These are phyloP conservation scores for Trypanosoma avium DNA, from an alignment of 208 protist genomes.

Conservation along the genomic window DNA sequence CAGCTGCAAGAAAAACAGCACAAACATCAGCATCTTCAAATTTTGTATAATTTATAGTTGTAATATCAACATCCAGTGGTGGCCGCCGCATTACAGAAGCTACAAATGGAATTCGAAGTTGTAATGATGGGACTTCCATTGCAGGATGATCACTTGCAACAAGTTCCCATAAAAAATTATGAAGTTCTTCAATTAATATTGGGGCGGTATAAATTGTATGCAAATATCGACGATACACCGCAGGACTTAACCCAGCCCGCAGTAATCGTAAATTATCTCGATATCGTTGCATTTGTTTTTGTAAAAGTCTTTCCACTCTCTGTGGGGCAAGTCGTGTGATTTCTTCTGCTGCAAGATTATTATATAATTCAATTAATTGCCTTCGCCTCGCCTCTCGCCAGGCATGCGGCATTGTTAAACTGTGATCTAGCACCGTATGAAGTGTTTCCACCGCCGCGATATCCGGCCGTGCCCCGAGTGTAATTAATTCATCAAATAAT, in stretches of 20 bases:
- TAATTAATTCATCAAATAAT: slow-evolving; percentile 78
- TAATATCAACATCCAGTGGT: background rate
- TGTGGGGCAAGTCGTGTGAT: slow-evolving; percentile 63
- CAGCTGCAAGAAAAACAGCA: slow-evolving; percentile 68
- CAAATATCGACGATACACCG: slow-evolving; percentile 74
- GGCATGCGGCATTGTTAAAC: slow-evolving; percentile 59
- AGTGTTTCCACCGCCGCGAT: slow-evolving; percentile 78
- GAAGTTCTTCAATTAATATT: slow-evolving; percentile 61
- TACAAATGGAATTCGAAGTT: slow-evolving; percentile 75
- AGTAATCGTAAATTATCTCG: slow-evolving; percentile 70
- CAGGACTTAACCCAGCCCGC: slow-evolving; percentile 52
- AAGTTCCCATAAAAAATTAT: slow-evolving; percentile 88
- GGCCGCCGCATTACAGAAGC: slow-evolving; percentile 68
- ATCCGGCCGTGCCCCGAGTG: slow-evolving; percentile 75
- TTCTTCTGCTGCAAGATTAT: slow-evolving; percentile 69
- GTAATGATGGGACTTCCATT: slow-evolving; percentile 64
- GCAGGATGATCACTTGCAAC: slow-evolving; percentile 69
- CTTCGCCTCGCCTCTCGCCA: slow-evolving; percentile 82
- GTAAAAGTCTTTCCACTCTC: slow-evolving; percentile 55
- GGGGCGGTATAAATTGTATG: slow-evolving; percentile 46
- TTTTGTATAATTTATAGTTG: slow-evolving; percentile 32
- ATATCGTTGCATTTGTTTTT: slow-evolving; percentile 60
- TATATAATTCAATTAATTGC: slow-evolving; percentile 84
- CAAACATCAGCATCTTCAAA: slow-evolving; percentile 85
- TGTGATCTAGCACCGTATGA: slow-evolving; percentile 87